These are phyloP conservation scores for Colletotrichum destructivum DNA, from an alignment of 2,329 filamentous ascomycete species.

Conservation along the genomic window DNA sequence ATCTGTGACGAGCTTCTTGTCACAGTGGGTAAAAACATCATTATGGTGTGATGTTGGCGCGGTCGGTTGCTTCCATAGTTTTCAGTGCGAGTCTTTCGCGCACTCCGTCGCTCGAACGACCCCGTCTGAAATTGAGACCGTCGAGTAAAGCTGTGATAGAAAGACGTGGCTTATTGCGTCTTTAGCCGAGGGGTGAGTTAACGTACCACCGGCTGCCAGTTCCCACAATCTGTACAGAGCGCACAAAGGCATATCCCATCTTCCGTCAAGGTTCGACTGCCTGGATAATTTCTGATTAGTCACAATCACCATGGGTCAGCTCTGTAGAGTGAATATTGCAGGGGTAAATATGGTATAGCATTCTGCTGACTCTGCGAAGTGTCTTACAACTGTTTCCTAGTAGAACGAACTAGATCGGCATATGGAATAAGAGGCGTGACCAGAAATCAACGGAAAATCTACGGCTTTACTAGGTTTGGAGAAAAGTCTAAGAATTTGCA, in stretches of 20 bases:
- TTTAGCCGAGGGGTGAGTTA: slow-evolving; percentile 16
- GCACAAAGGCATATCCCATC: background rate
- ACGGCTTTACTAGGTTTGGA: background rate
- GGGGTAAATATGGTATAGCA: slow-evolving; percentile 1
- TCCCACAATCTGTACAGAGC: background rate
- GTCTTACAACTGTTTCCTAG: background rate
- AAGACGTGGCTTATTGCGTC: slow-evolving; percentile 2
- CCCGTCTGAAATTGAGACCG: slow-evolving; percentile 14
- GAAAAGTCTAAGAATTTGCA: slow-evolving; percentile 4
- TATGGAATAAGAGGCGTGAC: background rate
- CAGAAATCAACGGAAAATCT: background rate
- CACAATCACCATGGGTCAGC: background rate
- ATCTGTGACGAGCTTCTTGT: slow-evolving; percentile 38
- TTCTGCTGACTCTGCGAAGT: background rate
- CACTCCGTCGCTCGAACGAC: background rate
- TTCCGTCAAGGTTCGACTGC: background rate
- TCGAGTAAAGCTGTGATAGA: background rate
- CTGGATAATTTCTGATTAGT: background rate
- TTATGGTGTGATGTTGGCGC: background rate
- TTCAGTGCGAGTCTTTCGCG: background rate
- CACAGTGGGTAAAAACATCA: slow-evolving; percentile 9
- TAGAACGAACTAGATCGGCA: slow-evolving; percentile 2
- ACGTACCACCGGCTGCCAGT: slow-evolving; percentile 1
- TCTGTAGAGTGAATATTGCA: background rate
- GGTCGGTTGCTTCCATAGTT: background rate